These are phyloP conservation scores for Pyrenochaeta sp. DNA, from an alignment of 2,329 filamentous ascomycete species.

Conservation along the genomic window DNA sequence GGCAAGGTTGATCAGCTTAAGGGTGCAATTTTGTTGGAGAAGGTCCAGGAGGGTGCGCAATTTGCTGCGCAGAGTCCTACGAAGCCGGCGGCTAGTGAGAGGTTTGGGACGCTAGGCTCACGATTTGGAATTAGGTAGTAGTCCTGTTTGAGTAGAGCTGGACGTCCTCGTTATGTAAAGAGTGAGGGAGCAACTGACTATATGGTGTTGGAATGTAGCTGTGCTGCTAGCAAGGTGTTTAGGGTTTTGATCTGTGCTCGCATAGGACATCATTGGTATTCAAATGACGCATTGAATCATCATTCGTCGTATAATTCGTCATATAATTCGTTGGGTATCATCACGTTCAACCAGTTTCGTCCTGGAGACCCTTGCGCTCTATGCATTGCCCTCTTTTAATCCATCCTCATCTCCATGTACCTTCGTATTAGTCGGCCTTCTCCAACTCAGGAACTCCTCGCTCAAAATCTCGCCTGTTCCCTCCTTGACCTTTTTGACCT, in stretches of 20 bases:
- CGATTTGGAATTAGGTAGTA: constrained; percentile 41
- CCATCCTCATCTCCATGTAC: background rate
- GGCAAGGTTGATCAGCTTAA: constrained; percentile 91
- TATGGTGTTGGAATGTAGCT: background rate
- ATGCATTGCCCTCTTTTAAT: background rate
- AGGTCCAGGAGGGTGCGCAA: constrained; percentile 57
- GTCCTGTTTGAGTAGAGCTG: background rate
- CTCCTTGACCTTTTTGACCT: constrained; percentile 77
- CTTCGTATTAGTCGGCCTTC: constrained; percentile 31
- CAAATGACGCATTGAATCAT: background rate
- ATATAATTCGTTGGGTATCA: background rate
- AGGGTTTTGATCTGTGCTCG: background rate
- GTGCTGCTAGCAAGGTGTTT: background rate
- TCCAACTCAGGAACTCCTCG: constrained; percentile 79
- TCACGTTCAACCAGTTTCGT: background rate
- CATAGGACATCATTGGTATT: background rate
- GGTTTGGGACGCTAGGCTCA: constrained; percentile 47
- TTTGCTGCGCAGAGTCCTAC: constrained; percentile 46
- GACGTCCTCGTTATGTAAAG: background rate
- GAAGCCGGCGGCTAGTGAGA: constrained; percentile 36
- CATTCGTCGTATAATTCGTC: background rate
- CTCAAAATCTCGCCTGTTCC: constrained; percentile 81
- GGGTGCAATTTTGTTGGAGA: constrained; percentile 88
- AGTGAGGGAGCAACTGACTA: too few species aligned
- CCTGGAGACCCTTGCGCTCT: background rate